A percentile compares a stretch with the other conserved stretches of the same genome.
These are phyloP conservation scores for Cutaneotrichosporon sp. DNA, from an alignment of 1,284 basidiomycete species.

Conservation along the genomic window DNA sequence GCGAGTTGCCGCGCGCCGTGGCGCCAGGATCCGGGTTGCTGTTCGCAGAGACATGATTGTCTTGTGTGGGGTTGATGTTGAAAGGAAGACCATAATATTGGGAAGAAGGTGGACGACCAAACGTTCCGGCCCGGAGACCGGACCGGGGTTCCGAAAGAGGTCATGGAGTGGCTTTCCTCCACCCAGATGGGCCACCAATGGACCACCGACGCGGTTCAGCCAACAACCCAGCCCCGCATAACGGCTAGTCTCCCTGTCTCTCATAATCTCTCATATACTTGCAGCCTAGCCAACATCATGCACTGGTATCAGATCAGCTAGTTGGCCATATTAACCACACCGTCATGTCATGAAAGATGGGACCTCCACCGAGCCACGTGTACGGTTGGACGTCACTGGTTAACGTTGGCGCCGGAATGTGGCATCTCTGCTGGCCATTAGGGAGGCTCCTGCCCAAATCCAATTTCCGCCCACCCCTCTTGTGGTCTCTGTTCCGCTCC, in stretches of 20 bases:
- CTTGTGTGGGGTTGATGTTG: not conserved
- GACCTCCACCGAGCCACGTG: not conserved
- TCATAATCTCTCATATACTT: too few relatives aligned
- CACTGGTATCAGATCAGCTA: too few relatives aligned
- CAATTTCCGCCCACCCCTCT: not conserved
- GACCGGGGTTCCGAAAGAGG: not conserved
- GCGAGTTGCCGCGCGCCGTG: not conserved
- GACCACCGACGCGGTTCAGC: not conserved
- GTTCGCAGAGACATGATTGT: conserved; percentile 2
- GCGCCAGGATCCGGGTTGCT: not conserved
- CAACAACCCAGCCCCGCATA: too few relatives aligned
- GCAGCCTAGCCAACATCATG: too few relatives aligned
- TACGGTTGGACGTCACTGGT: not conserved
- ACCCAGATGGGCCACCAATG: too few relatives aligned
- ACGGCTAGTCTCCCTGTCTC: too few relatives aligned
- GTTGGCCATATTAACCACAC: too few relatives aligned
- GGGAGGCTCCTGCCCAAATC: not conserved
- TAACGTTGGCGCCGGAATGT: not conserved
- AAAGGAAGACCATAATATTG: conserved; percentile 5
- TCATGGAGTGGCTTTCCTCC: not conserved
- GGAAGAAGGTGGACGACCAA: not conserved
- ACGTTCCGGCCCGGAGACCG: not conserved
- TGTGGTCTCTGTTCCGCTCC: not conserved
- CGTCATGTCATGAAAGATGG: too few relatives aligned
- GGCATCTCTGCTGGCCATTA: not conserved